Conservation (phyloP, 2,329 filamentous ascomycete genomes). For the Byssothecium circinans region DNA sequence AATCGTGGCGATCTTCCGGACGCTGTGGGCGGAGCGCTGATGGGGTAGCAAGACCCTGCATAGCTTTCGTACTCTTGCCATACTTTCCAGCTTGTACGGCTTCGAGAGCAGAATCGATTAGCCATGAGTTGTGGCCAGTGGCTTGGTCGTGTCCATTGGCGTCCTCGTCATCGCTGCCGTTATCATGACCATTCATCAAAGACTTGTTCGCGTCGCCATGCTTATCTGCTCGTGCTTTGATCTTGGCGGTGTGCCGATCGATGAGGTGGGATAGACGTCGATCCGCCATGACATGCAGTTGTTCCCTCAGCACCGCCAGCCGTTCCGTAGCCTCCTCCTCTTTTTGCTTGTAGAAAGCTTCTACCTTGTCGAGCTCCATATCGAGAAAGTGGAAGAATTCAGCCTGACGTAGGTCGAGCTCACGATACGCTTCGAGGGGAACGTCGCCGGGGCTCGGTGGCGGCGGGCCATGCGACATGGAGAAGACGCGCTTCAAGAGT, state of each 20-base stretch:
- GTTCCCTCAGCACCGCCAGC: slow-evolving; percentile 71
- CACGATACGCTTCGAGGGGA: slow-evolving; percentile 59
- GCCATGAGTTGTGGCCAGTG: slow-evolving; percentile 21
- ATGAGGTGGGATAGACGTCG: slow-evolving; percentile 73
- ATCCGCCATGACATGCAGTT: slow-evolving; percentile 92
- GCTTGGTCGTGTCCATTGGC: slow-evolving; percentile 14
- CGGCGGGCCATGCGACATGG: slow-evolving; percentile 42
- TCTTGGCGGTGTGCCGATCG: slow-evolving; percentile 45
- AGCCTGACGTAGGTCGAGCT: slow-evolving; percentile 72
- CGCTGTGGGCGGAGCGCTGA: slow-evolving; percentile 44
- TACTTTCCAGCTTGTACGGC: slow-evolving; percentile 49
- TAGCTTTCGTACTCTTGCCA: slow-evolving; percentile 58
- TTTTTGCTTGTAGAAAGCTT: slow-evolving; percentile 83
- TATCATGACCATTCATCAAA: slow-evolving; percentile 19
- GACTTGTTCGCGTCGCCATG: slow-evolving; percentile 13
- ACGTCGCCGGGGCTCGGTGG: slow-evolving; percentile 49
- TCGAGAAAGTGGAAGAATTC: slow-evolving; percentile 89
- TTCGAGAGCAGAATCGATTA: slow-evolving; percentile 48
- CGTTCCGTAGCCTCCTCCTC: slow-evolving; percentile 81
- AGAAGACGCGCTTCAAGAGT: slow-evolving; percentile 47
- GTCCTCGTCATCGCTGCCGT: slow-evolving; percentile 27
- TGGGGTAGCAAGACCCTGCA: slow-evolving; percentile 42
- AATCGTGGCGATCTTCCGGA: slow-evolving; percentile 46
- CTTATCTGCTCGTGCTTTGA: slow-evolving; percentile 31
- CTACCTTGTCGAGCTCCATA: slow-evolving; percentile 84